These are phyloP conservation scores for Aspergillus wentii DNA, from an alignment of 495 filamentous ascomycete genomes.

Conservation along the genomic window DNA sequence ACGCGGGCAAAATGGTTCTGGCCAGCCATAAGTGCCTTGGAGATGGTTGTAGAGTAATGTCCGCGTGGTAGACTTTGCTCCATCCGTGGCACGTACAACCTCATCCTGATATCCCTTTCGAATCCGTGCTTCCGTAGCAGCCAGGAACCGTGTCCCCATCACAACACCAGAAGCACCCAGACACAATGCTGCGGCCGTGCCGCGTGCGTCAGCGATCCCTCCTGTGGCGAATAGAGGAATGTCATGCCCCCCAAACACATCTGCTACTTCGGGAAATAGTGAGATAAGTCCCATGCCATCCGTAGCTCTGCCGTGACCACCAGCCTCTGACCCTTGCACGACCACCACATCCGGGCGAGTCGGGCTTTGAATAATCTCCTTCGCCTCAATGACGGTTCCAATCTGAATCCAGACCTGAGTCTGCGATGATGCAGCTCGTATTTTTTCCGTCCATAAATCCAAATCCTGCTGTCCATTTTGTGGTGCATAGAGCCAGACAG, in stretches of 20 bases:
- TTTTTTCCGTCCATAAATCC: constrained; percentile 46
- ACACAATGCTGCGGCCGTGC: constrained; percentile 57
- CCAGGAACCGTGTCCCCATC: constrained; percentile 69
- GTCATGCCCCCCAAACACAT: constrained; percentile 40
- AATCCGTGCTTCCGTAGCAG: constrained; percentile 57
- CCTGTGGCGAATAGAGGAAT: constrained; percentile 66
- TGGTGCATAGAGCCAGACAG: constrained; percentile 70
- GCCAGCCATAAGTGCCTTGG: constrained; percentile 66
- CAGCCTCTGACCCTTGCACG: constrained; percentile 68
- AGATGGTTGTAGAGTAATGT: constrained; percentile 68
- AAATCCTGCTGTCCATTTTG: constrained; percentile 38
- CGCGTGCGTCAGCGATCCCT: constrained; percentile 65
- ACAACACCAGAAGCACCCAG: constrained; percentile 64
- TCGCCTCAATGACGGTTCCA: constrained; percentile 49
- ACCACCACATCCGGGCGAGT: constrained; percentile 72
- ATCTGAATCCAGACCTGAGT: constrained; percentile 62
- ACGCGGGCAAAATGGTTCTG: constrained; percentile 55
- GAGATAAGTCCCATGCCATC: constrained; percentile 54
- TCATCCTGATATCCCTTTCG: constrained; percentile 57
- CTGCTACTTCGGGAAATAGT: constrained; percentile 54
- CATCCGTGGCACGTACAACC: constrained; percentile 56
- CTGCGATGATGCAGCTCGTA: constrained; percentile 34
- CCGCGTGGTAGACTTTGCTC: constrained; percentile 56
- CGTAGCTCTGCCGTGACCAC: constrained; percentile 62
- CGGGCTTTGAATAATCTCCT: constrained; percentile 41